Evolutionary conservation across 768 basidiomycete genomes (phyloP), one percentile per base, ranked within the genome.

Genomic region (Phylloporus arenicola): DNA sequence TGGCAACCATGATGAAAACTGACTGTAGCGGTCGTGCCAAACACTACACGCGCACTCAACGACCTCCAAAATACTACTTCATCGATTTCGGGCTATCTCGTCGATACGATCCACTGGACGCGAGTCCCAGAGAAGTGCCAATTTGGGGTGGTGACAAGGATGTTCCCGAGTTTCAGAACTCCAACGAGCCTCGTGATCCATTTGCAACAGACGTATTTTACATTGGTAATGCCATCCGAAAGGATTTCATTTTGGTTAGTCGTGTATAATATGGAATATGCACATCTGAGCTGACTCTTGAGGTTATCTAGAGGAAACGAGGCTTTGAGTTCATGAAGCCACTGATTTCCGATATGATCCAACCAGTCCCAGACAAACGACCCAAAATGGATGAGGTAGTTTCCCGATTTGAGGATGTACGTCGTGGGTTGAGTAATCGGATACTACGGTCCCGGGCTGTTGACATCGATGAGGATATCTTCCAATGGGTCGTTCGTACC

Each of bases 171-270:
- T 70, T 67, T 45, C 59, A 66, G 19, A 57, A 59, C 4, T 56
- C 47, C 1, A 20, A 50, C 4, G 17, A 55, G 2, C 65, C 59
- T 0, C 60, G 63, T 16, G 56, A 78, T 50, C 72, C 74, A 0
- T 78, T 76, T 45, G 62, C 68, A 0, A 70, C 69, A 0, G 76
- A 78, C 33, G 63, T 78, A 3, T 78, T 74, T n/a, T n/a, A n/a
- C n/a, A n/a, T n/a, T n/a, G n/a, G n/a, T n/a, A n/a, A n/a, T n/a
- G n/a, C n/a, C n/a, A 60, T 74, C 39, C 52, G 59, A n/a, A 46
- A 44, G 35, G 56, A 70, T 30, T 70, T 75, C 44, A 17, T 69
- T 0, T 47, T 60, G 45, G 73, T 74, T 1, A 25, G 35, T 24
- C 24, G 6, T 24, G 3, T 24, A 6, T 24, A 24, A 24, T 24